Percentiles rank a stretch among this genome's conserved stretches.
phyloP scores from a whole-genome alignment of 73 alveolate species.

The Urostyla sp. region DNA sequence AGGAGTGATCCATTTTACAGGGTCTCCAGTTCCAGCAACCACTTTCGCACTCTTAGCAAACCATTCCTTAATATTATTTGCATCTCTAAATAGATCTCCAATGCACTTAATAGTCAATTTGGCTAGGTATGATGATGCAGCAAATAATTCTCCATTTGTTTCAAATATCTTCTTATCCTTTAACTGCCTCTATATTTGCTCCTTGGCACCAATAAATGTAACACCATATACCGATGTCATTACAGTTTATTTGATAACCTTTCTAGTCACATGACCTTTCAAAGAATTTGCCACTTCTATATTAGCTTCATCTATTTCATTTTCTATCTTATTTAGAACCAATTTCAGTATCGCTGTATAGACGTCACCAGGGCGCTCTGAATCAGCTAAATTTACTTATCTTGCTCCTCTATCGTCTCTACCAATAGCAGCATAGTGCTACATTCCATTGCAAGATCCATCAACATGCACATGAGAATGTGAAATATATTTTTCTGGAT shows the following conservation, averaged over 20 bases:
- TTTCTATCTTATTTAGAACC: constrained; percentile 51
- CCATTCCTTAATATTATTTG: constrained; percentile 89
- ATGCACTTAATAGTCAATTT: constrained; percentile 83
- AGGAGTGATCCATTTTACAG: constrained; percentile 93
- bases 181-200: constrained; percentile 83
- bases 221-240: constrained; percentile 99
- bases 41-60: constrained; percentile 86
- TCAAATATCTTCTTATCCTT: constrained; percentile 79
- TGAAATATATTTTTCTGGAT: constrained; percentile 84
- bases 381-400: constrained; percentile 81
- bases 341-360: constrained; percentile 81
- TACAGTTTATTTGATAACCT: constrained; percentile 95
- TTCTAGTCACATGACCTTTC: constrained; percentile 75
- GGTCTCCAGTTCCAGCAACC: constrained; percentile 79
- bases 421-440: constrained; percentile 97
- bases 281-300: constrained; percentile 75
- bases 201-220: constrained; percentile 90
- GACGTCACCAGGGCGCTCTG: constrained; percentile 92
- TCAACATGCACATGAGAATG: constrained; percentile 93
- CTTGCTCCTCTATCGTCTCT: constrained; percentile 95
- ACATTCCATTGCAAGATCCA: constrained; percentile 96
- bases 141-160: constrained; percentile 69
- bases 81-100: constrained; percentile 89
- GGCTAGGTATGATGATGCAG: constrained; percentile 82
- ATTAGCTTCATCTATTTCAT: constrained; percentile 48